Evolutionary conservation across 1,139 yeast species (phyloP), one percentile per base, ranked within the genome.

Genomic region (Lodderomyces parapsilosis): DNA sequence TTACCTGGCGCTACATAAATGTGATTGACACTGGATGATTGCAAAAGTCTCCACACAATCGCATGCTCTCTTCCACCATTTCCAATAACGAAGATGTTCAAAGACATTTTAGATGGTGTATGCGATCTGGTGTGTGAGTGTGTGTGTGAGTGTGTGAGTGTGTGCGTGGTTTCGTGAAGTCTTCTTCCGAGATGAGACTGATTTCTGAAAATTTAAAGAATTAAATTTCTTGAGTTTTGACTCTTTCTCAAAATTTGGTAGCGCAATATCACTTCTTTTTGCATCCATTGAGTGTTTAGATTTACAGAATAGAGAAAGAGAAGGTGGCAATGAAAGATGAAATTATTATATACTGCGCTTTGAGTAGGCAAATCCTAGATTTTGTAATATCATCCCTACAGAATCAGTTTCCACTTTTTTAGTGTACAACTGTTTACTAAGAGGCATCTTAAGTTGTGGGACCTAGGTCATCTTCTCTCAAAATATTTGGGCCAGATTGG

Each of bases 51-150:
- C 97, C 97, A 91, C 15, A 89, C 86, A 52, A 94, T 77, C 43
- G 99, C 98, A 65, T 93, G 98, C 68, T 94, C 99, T 74, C 99
- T 90, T 55, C 99, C 99, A 60, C 99, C 99, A 69, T 87, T 90
- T 58, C 99, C 99, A 56, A 94, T 78, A 51, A 94, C 84, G 51
- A 94, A 83, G 54, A 93, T 71, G 63, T 86, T 89, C 64, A 81
- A 58, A 17, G 57, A 48, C 41, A 39, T 39, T 6, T n/a, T 38
- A n/a, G 9, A 9, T 14, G 19, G 18, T 13, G 31, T 25, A 25
- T 25, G 30, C 5, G 13, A 5, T 8, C 5, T 8, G 10, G 8
- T 25, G 30, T 6, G 13, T 25, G 30, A 9, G 30, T 22, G 8
- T 22, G 24, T 22, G 24, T 22, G 24, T 22, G 24, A n/a, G 30